Base-by-base conservation (phyloP, 2,329 filamentous ascomycete species). In the Fusarium poae region DNA sequence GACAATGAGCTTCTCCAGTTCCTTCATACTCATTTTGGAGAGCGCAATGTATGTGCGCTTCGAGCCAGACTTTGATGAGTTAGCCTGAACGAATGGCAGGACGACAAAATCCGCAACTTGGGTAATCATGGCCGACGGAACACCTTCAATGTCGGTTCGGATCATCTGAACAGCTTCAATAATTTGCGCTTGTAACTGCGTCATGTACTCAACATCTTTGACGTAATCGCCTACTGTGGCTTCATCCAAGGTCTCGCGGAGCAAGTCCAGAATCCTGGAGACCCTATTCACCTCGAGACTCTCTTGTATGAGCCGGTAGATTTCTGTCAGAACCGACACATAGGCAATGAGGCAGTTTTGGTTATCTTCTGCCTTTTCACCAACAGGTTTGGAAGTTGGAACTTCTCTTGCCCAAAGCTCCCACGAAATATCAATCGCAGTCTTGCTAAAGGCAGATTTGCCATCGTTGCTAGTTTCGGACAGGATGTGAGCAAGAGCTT, bases 331-430 rank as follows among this genome's bases (percentile, higher is more conserved):
- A 2, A 91, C 86, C 23, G 89, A 86, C 2, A 96, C 87, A 80
- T 97, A 97, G n/a, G 94, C 92, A 30, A 92, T 82, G n/a, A 95
- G 86, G 13, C 92, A 94, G 58, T 90, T 90, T 75, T 97, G 93
- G 70, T 96, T 97, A 65, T 92, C 86, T 4, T 80, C 80, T 1
- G 82, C 78, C 50, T 83, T 84, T 29, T 62, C 62, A 13, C 66
- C 70, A 13, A 52, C 62, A 15, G 68, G 71, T 32, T 80, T 80
- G 2, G 82, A 79, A 5, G 84, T 79, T 0, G 90, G 89, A n/a
- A 91, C 83, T 3, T 87, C 86, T 39, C 86, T 83, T 18, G 87
- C 87, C 92, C 92, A 94, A 6, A 94, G 78, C 30, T 84, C 80
- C 92, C 92, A 94, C 3, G 87, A 88, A 32, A 86, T 79, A 50